phyloP scores from a whole-genome alignment of 495 filamentous ascomycete genomes.

The Annulohypoxylon maeteangense region DNA sequence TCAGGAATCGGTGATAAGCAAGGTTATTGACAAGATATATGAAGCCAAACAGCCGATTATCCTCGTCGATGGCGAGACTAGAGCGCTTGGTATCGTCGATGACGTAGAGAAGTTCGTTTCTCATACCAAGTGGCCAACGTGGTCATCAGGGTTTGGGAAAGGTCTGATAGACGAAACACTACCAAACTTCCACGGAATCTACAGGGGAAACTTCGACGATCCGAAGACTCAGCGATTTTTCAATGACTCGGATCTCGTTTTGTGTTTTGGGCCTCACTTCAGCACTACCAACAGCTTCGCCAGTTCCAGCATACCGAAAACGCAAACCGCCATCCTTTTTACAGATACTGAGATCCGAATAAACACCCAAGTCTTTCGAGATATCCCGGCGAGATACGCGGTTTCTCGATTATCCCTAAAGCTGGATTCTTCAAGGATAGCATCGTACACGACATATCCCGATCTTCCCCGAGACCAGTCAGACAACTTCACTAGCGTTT shows the following conservation, averaged over 20 bases:
- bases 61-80: neutral
- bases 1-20: neutral
- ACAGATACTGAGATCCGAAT: neutral
- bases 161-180: neutral
- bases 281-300: neutral
- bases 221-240: neutral
- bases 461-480: neutral
- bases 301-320: neutral
- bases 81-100: neutral
- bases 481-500: neutral
- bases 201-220: neutral
- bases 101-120: neutral
- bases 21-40: neutral
- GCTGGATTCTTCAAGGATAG: neutral
- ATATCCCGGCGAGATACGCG: neutral
- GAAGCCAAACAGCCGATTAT: slow-evolving; percentile 2
- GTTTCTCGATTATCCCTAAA: neutral
- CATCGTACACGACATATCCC: neutral
- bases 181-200: neutral
- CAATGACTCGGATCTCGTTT: neutral
- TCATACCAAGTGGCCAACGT: neutral
- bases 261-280: slow-evolving; percentile 3
- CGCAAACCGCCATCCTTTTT: neutral
- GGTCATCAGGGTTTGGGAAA: neutral
- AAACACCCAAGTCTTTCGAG: neutral